Evolutionary conservation across 2,329 filamentous ascomycete species (phyloP), one percentile per base, ranked within the genome.

Genomic region (Stagonosporopsis vannaccii): DNA sequence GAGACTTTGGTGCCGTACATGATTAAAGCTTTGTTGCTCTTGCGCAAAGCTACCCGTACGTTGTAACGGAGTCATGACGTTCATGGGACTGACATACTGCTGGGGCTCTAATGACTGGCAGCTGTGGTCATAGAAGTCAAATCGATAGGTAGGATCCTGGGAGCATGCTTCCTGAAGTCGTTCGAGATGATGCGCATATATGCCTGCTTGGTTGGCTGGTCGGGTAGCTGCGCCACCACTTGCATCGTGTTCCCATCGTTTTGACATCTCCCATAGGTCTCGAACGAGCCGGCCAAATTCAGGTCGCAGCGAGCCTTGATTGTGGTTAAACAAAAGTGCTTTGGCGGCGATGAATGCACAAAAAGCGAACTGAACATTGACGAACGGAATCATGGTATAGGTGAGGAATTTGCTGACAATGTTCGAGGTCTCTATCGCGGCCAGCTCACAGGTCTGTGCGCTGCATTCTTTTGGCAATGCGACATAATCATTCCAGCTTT

Each of bases 361-460:
- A 28, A 74, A 74, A 9, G 69, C 61, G 32, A 74, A 73, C 17
- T 74, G 71, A 1, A 67, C 66, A 33, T 73, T 74, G 5, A 74
- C 71, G n/a, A 74, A 74, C 0, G 67, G 69, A 23, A 72, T 69
- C 0, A 59, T 56, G 0, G 65, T 69, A 36, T 72, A 68, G 0
- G 62, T 62, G 1, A 74, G 54, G 28, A 73, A 74, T 13, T 70
- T 74, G 32, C 65, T 63, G 26, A 74, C 71, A 6, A 74, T 74
- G 23, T 73, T 72, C 2, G 69, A 70, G 1, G 69, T 69, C 39
- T 73, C 69, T 2, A 72, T 61, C 0, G 71, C 70, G 5, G 71
- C 71, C 26, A 70, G 65, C 49, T 70, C 66, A 48, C 71, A 74
- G 1, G 71, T 74, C 23, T 74, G 70, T 11, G 63, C 70, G 44